A percentile compares a stretch with the other conserved stretches of the same genome.
These are phyloP conservation scores for Suillus occidentalis DNA, from an alignment of 768 basidiomycete species.

Conservation along the genomic window DNA sequence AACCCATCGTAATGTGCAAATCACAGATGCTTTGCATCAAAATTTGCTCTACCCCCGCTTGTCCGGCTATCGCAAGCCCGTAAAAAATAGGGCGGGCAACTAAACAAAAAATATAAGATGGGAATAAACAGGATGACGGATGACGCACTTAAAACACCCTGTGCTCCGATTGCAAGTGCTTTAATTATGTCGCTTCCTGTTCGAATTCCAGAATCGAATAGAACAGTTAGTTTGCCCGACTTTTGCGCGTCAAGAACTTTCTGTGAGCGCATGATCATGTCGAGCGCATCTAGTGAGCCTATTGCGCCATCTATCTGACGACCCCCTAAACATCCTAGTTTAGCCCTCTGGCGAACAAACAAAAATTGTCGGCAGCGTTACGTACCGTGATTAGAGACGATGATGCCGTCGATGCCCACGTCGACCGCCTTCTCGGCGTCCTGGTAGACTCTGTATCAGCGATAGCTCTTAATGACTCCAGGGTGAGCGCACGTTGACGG, in stretches of 20 bases:
- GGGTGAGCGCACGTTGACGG: constrained; percentile 12
- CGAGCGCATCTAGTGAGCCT: constrained; percentile 69
- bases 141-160: constrained; percentile 45
- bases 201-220: constrained; percentile 67
- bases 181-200: constrained; percentile 54
- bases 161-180: constrained; percentile 57
- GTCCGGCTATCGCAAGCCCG: constrained; percentile 47
- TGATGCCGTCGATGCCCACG: constrained; percentile 64
- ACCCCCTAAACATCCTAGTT: constrained; percentile 46
- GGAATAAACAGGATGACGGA: neutral
- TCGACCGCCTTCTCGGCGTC: constrained; percentile 62
- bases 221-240: constrained; percentile 59
- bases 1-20: constrained; percentile 43
- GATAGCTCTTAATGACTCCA: neutral
- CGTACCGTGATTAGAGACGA: constrained; percentile 81
- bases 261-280: constrained; percentile 62
- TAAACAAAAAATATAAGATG: neutral
- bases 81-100: constrained; percentile 49
- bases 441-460: constrained; percentile 9
- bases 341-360: neutral
- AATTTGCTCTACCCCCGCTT: constrained; percentile 50
- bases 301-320: constrained; percentile 80
- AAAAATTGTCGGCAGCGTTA: neutral
- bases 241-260: constrained; percentile 57
- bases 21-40: constrained; percentile 45